Percentiles rank a stretch among this genome's conserved stretches.
Evolutionary conservation across 2,329 filamentous ascomycete genomes (phyloP).

Genomic region (Chrysoporthe deuterocubensis): DNA sequence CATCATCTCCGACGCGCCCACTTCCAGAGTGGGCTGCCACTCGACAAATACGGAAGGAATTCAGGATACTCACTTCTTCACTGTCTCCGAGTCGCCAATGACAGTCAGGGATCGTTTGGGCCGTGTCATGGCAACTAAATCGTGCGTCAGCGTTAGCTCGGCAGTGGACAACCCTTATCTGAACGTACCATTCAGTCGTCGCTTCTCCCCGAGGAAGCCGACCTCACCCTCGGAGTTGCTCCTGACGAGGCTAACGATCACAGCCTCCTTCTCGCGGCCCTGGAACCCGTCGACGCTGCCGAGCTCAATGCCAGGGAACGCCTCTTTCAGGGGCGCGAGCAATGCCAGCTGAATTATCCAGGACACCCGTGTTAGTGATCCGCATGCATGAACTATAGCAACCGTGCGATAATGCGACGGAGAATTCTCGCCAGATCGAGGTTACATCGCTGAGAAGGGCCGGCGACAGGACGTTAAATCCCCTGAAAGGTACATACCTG

Average conservation of each 20-base stretch:
- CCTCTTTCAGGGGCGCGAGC: slow-evolving; percentile 78
- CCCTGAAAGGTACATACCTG: slow-evolving; percentile 59
- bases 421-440: slow-evolving; percentile 14
- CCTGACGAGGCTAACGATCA: slow-evolving; percentile 90
- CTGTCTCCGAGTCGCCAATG: slow-evolving; percentile 92
- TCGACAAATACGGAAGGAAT: slow-evolving; percentile 21
- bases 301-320: slow-evolving; percentile 85
- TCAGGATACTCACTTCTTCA: slow-evolving; percentile 71
- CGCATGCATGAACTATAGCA: slow-evolving; percentile 23
- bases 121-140: slow-evolving; percentile 90
- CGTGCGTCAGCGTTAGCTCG: slow-evolving; percentile 34
- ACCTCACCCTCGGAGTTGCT: slow-evolving; percentile 88
- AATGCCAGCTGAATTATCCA: slow-evolving; percentile 65
- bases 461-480: neutral
- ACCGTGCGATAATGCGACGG: slow-evolving; percentile 13
- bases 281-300: slow-evolving; percentile 96
- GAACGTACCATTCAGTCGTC: slow-evolving; percentile 79
- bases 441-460: neutral
- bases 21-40: neutral
- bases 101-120: slow-evolving; percentile 89
- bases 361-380: slow-evolving; percentile 29
- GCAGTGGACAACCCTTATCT: neutral
- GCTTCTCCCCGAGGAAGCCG: slow-evolving; percentile 90
- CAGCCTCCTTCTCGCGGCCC: slow-evolving; percentile 93
- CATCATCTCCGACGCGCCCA: slow-evolving; percentile 8